Base-by-base conservation (phyloP, 139 green algal genomes). In the Chlorella sp. region DNA sequence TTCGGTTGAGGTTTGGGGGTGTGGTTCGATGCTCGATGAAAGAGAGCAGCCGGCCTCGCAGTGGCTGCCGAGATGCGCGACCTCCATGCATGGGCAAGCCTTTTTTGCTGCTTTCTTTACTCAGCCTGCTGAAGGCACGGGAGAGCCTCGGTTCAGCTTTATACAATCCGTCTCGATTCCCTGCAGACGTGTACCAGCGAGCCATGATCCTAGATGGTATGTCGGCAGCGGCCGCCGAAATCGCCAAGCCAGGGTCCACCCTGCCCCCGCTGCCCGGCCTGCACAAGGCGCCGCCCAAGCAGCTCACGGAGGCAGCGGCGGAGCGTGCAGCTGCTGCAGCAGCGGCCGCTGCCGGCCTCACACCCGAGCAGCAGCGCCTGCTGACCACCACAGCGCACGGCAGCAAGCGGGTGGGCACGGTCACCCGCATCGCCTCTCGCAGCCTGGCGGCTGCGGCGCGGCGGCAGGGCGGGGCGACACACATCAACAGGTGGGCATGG, bases 161-260 rank as follows among this genome's bases (percentile, higher is more conserved):
- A n/a, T n/a, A n/a, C n/a, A n/a, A n/a, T n/a, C n/a, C n/a, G n/a
- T n/a, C n/a, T n/a, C n/a, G 44, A 55, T 55, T 3, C 15, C 25
- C 32, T 81, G 18, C 75, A 82, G 75, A 82, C 28, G 75, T 82
- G 56, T 71, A 72, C 57, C 75, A 82, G 75, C 75, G 75, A 18
- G 75, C 57, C 1, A 82, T 94, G 60, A 83, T 97, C 2, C 82
- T 98, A 70, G 93, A 97, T 47, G 72, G 87, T 16, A 84, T 97
- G 75, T 73, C 84, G 18, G 78, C 85, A 18, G 91, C 91, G 3
- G 93, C 93, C 1, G 41, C 71, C 16, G 89, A 94, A 85, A 86
- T 95, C 69, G 78, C 88, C 0, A 67, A 56, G 20, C 81, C 81
- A 15, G 86, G 86, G 3, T 76, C 62, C 17, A 18, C 62, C 2